Conservation (phyloP, 495 filamentous ascomycete species). For the Tuber indicum region DNA sequence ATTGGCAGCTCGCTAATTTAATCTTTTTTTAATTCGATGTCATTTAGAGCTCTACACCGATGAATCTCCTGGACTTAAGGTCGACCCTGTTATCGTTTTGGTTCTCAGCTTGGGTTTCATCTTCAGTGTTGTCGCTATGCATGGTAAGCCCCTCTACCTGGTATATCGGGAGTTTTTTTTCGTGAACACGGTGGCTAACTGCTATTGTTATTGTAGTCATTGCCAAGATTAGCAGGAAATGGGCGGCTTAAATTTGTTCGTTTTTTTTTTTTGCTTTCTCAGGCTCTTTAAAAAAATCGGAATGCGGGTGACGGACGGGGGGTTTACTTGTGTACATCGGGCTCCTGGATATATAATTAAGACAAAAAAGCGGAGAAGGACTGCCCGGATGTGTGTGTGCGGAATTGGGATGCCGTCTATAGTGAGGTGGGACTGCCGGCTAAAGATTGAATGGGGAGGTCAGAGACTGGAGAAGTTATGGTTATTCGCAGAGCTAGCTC, state of each 20-base stretch:
- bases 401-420: background rate
- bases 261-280: background rate
- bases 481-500: background rate
- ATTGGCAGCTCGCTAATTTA: background rate
- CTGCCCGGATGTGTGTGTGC: background rate
- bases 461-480: background rate
- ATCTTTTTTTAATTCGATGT: background rate
- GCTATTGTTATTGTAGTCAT: constrained; percentile 59
- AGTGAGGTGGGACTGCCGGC: background rate
- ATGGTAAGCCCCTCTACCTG: constrained; percentile 59
- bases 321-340: background rate
- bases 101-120: constrained; percentile 94
- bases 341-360: background rate
- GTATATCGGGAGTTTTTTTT: background rate
- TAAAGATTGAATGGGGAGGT: background rate
- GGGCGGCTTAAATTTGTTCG: constrained; percentile 56
- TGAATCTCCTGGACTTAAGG: constrained; percentile 90
- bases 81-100: constrained; percentile 93
- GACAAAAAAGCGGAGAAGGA: background rate
- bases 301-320: constrained; percentile 8
- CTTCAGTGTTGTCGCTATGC: constrained; percentile 93
- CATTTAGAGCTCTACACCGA: constrained; percentile 84
- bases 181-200: constrained; percentile 24
- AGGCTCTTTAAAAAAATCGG: constrained; percentile 9
- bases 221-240: constrained; percentile 89